Percentiles rank a stretch among this genome's conserved stretches.
Evolutionary conservation across 2,329 filamentous ascomycete genomes (phyloP).

Genomic region (Tolypocladium amazonense): DNA sequence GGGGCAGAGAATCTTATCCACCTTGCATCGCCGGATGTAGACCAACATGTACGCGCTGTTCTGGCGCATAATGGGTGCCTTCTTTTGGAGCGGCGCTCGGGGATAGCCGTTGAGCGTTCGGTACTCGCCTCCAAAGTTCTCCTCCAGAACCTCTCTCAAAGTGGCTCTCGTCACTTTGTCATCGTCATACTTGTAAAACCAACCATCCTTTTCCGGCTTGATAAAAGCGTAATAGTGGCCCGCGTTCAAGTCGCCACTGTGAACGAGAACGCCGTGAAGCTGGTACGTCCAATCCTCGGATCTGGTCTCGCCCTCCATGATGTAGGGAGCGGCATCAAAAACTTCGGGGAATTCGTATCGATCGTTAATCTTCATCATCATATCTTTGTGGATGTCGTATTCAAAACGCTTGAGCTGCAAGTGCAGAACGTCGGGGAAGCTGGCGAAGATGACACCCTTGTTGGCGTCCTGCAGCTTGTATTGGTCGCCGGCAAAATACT

Average conservation of each 20-base stretch:
- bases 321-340: slow-evolving; percentile 77
- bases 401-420: slow-evolving; percentile 95
- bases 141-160: slow-evolving; percentile 81
- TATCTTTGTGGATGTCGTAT: slow-evolving; percentile 90
- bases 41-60: slow-evolving; percentile 98
- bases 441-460: slow-evolving; percentile 95
- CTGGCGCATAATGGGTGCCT: slow-evolving; percentile 49
- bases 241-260: slow-evolving; percentile 92
- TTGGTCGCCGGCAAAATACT: slow-evolving; percentile 86
- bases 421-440: slow-evolving; percentile 88
- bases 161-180: slow-evolving; percentile 95
- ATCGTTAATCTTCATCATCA: slow-evolving; percentile 98
- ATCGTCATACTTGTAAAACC: slow-evolving; percentile 96
- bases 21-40: slow-evolving; percentile 77
- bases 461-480: slow-evolving; percentile 91
- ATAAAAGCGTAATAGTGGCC: slow-evolving; percentile 98
- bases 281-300: slow-evolving; percentile 89
- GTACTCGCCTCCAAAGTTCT: slow-evolving; percentile 93
- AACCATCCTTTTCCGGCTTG: slow-evolving; percentile 83
- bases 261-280: slow-evolving; percentile 88
- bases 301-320: slow-evolving; percentile 75
- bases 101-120: slow-evolving; percentile 34
- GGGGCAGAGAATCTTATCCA: slow-evolving; percentile 72
- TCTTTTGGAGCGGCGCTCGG: slow-evolving; percentile 40
- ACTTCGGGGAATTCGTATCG: slow-evolving; percentile 80